A percentile compares a stretch with the other conserved stretches of the same genome.
phyloP scores from a whole-genome alignment of 2,329 filamentous ascomycete genomes.

The Bipolaris victoriae region DNA sequence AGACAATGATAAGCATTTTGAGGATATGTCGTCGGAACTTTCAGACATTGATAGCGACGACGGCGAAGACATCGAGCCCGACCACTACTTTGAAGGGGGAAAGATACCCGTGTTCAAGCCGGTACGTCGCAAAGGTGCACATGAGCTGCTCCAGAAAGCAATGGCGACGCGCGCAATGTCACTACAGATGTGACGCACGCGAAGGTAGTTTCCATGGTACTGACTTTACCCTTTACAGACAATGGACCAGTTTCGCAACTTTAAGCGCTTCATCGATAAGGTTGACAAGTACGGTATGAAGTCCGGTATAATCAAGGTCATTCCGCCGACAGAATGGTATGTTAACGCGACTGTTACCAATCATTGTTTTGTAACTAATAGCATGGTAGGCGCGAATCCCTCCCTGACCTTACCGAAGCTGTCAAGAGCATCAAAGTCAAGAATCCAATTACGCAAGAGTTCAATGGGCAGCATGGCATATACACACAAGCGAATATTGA shows the following conservation, averaged over 20 bases:
- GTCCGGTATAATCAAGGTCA: slow-evolving; percentile 94
- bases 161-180: slow-evolving; percentile 8
- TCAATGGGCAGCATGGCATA: slow-evolving; percentile 91
- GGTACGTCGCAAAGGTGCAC: slow-evolving; percentile 54
- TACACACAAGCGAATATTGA: slow-evolving; percentile 98
- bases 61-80: slow-evolving; percentile 75
- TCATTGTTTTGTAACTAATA: slow-evolving; percentile 17
- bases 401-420: slow-evolving; percentile 79
- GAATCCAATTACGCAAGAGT: slow-evolving; percentile 97
- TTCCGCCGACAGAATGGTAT: slow-evolving; percentile 93
- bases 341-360: slow-evolving; percentile 33
- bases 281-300: slow-evolving; percentile 96
- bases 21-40: slow-evolving; percentile 55
- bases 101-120: slow-evolving; percentile 94
- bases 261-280: slow-evolving; percentile 87
- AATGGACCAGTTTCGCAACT: slow-evolving; percentile 93
- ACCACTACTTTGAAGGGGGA: slow-evolving; percentile 82
- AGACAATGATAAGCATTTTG: slow-evolving; percentile 55
- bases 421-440: slow-evolving; percentile 92
- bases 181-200: slow-evolving; percentile 2
- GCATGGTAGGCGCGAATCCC: slow-evolving; percentile 65
- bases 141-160: background rate
- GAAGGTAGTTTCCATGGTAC: slow-evolving; percentile 10
- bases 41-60: slow-evolving; percentile 57
- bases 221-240: slow-evolving; percentile 56